Conservation (phyloP, 495 filamentous ascomycete species). For the Astrothelium macrocarpum region DNA sequence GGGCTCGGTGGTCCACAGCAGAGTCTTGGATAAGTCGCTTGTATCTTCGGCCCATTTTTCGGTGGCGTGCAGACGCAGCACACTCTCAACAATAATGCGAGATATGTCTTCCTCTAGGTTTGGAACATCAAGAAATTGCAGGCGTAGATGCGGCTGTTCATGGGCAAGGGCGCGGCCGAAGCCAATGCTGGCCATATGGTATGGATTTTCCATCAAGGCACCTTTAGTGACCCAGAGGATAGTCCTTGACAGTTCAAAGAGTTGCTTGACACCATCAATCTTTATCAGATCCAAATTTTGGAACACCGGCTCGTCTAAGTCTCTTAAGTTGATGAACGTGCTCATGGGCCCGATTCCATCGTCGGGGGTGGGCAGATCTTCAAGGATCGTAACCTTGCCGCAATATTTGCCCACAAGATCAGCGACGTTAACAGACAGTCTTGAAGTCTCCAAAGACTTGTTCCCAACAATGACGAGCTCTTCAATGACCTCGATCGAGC, state of each 20-base stretch:
- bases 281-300: not conserved
- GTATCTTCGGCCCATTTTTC: not conserved
- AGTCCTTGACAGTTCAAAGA: not conserved
- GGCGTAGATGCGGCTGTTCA: not conserved
- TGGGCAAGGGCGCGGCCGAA: not conserved
- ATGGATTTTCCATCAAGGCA: not conserved
- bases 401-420: not conserved
- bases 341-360: not conserved
- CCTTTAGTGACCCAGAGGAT: not conserved
- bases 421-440: not conserved
- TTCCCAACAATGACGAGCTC: not conserved
- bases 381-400: not conserved
- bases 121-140: not conserved
- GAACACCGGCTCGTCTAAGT: not conserved
- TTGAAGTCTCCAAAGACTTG: not conserved
- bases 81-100: not conserved
- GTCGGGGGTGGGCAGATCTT: not conserved
- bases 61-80: not conserved
- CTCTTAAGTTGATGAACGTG: not conserved
- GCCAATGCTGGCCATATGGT: not conserved
- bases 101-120: not conserved
- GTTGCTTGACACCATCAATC: not conserved
- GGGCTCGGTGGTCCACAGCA: not conserved
- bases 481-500: not conserved
- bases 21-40: not conserved